phyloP scores from a whole-genome alignment of 129 eudicot genomes.

The Arctium lappa region DNA sequence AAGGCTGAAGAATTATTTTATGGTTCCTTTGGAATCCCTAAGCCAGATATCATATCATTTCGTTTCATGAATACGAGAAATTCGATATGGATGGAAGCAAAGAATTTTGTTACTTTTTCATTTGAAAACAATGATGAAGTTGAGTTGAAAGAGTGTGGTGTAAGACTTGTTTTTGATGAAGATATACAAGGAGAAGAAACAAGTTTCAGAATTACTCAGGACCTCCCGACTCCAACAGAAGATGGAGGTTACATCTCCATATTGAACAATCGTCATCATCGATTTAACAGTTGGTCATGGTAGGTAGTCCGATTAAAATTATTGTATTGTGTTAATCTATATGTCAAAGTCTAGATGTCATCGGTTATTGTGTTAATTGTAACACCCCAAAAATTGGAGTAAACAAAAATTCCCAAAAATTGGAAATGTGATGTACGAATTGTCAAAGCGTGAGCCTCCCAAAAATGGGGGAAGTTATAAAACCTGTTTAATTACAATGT shows the following conservation, averaged over 20 bases:
- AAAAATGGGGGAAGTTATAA: too few relatives aligned
- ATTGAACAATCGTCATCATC: too few relatives aligned
- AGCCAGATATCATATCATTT: background rate
- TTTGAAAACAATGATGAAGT: background rate
- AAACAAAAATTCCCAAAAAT: too few relatives aligned
- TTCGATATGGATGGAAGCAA: background rate
- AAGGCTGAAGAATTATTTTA: background rate
- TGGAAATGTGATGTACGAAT: too few relatives aligned
- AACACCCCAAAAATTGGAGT: too few relatives aligned
- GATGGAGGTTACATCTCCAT: background rate
- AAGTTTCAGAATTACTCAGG: background rate
- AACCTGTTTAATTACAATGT: too few relatives aligned
- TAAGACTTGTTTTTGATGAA: constrained; percentile 9
- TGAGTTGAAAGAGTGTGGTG: constrained; percentile 15
- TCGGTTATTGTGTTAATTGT: too few relatives aligned
- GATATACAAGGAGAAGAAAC: background rate
- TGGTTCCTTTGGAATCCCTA: background rate
- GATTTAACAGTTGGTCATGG: too few relatives aligned
- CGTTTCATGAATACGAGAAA: background rate
- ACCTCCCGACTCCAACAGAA: constrained; percentile 13
- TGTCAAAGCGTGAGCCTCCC: too few relatives aligned
- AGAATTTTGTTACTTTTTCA: constrained; percentile 7
- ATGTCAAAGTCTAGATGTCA: too few relatives aligned
- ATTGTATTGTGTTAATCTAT: too few relatives aligned
- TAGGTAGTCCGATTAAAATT: too few relatives aligned